These are phyloP conservation scores for Ramaria sp. DNA, from an alignment of 768 basidiomycete genomes.

Conservation along the genomic window DNA sequence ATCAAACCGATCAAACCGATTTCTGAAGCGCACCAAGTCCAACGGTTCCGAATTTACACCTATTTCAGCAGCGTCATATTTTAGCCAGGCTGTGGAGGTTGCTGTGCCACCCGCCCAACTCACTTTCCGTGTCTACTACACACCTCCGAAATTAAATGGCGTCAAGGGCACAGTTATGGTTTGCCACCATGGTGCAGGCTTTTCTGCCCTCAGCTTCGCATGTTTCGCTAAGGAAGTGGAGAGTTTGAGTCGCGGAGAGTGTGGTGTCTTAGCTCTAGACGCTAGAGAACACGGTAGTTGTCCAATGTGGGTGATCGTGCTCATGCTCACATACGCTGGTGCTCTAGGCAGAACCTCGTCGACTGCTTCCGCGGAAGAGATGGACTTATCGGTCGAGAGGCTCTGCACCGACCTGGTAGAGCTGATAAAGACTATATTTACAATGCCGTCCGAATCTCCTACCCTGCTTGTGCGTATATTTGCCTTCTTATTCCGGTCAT, in stretches of 20 bases:
- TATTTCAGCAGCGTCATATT: slow-evolving; percentile 68
- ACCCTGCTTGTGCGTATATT: slow-evolving; percentile 55
- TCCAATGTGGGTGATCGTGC: neutral
- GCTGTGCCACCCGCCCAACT: slow-evolving; percentile 49
- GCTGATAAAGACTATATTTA: slow-evolving; percentile 59
- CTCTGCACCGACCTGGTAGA: slow-evolving; percentile 68
- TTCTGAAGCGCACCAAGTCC: slow-evolving; percentile 11
- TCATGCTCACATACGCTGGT: neutral
- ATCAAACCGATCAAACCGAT: slow-evolving; percentile 8
- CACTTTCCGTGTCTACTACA: slow-evolving; percentile 76
- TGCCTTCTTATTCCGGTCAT: neutral
- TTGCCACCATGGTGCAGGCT: slow-evolving; percentile 94
- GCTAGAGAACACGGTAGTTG: slow-evolving; percentile 69
- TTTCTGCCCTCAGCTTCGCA: slow-evolving; percentile 83
- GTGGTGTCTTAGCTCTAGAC: slow-evolving; percentile 77
- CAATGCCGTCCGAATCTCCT: slow-evolving; percentile 51
- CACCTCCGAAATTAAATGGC: slow-evolving; percentile 45
- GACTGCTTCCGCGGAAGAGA: slow-evolving; percentile 26
- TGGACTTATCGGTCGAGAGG: slow-evolving; percentile 62
- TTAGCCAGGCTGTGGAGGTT: slow-evolving; percentile 72
- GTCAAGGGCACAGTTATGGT: slow-evolving; percentile 60
- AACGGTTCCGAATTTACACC: slow-evolving; percentile 41
- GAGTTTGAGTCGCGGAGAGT: slow-evolving; percentile 50
- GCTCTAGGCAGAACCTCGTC: slow-evolving; percentile 54
- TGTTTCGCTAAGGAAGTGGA: slow-evolving; percentile 75